phyloP scores from a whole-genome alignment of 2,329 filamentous ascomycete genomes.

The Sclerotiophoma versabilis region DNA sequence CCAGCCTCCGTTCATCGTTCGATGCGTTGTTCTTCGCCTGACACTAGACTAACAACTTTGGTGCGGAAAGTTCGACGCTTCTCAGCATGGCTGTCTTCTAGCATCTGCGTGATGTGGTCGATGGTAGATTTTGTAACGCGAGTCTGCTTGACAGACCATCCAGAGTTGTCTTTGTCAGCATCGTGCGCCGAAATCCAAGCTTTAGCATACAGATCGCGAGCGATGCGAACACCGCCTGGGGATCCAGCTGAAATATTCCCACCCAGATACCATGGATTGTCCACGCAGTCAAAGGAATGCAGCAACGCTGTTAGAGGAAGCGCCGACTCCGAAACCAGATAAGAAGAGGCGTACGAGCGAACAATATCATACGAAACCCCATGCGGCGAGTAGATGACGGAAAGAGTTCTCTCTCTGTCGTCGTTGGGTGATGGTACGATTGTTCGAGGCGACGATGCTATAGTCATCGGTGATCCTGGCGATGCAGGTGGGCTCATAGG shows the following conservation, averaged over 20 bases:
- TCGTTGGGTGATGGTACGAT: slow-evolving; percentile 43
- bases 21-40: slow-evolving; percentile 34
- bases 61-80: slow-evolving; percentile 19
- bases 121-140: slow-evolving; percentile 51
- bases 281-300: slow-evolving; percentile 68
- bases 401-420: slow-evolving; percentile 58
- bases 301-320: slow-evolving; percentile 69
- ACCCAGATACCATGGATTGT: slow-evolving; percentile 68
- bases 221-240: slow-evolving; percentile 65
- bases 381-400: slow-evolving; percentile 70
- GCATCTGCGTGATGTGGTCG: slow-evolving; percentile 39
- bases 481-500: slow-evolving; percentile 47
- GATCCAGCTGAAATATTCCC: slow-evolving; percentile 65
- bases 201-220: slow-evolving; percentile 60
- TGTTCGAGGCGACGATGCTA: slow-evolving; percentile 43
- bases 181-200: slow-evolving; percentile 70
- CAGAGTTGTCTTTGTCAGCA: slow-evolving; percentile 63
- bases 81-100: slow-evolving; percentile 29
- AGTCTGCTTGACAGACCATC: slow-evolving; percentile 60
- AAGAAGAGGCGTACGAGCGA: slow-evolving; percentile 62
- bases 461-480: slow-evolving; percentile 42
- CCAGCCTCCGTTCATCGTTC: slow-evolving; percentile 14
- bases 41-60: slow-evolving; percentile 27
- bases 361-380: slow-evolving; percentile 64
- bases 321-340: slow-evolving; percentile 64